Evolutionary conservation across 139 green algal species (phyloP).

Genomic region (Micromonas pusilla): DNA sequence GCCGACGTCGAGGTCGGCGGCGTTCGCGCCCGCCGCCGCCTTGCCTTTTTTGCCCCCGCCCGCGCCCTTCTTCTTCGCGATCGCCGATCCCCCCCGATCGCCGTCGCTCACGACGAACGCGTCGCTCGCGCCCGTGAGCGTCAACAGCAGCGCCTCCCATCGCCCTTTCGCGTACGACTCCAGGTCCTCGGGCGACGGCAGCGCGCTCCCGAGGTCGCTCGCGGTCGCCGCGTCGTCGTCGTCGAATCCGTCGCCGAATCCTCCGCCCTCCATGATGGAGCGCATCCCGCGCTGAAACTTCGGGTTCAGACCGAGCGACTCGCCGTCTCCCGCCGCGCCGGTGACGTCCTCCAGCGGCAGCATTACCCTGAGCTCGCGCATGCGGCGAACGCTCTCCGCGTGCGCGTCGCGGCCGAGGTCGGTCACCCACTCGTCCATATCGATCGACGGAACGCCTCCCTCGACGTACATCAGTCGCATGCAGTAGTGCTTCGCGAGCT

Average conservation of each 20-base stretch:
- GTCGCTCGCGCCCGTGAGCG: background rate
- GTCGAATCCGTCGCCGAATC: background rate
- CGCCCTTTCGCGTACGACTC: constrained; percentile 21
- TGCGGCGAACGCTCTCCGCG: background rate
- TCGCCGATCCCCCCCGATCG: background rate
- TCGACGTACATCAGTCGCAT: constrained; percentile 19
- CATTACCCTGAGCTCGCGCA: background rate
- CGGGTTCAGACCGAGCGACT: background rate
- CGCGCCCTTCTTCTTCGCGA: background rate
- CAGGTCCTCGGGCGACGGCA: background rate
- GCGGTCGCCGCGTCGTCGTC: background rate
- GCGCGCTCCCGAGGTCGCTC: background rate
- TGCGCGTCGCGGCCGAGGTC: background rate
- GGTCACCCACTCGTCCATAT: background rate
- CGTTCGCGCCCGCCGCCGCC: background rate
- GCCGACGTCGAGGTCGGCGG: background rate
- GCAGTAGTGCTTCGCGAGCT: constrained; percentile 18
- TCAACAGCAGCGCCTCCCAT: constrained; percentile 21
- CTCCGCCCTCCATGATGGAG: background rate
- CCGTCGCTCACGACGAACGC: background rate
- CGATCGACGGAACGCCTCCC: background rate
- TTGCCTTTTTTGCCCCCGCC: background rate
- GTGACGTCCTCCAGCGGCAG: constrained; percentile 1
- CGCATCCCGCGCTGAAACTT: background rate
- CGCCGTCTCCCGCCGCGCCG: background rate